Conservation (phyloP, 2,329 filamentous ascomycete genomes). For the Exophiala oligosperma region DNA sequence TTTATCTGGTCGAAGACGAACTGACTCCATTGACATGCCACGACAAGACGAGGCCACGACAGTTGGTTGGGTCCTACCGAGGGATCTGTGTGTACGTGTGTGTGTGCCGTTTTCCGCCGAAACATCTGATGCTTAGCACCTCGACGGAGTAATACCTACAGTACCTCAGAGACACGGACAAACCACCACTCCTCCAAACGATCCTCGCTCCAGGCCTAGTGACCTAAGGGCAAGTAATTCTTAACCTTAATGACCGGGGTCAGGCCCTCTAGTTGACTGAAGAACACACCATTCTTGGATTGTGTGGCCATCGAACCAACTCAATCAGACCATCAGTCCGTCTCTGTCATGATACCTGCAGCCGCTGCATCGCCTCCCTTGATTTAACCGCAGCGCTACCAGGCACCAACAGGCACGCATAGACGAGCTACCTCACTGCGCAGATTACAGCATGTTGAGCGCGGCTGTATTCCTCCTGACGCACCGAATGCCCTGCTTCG, state of each 20-base stretch:
- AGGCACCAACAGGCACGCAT: constrained; percentile 9
- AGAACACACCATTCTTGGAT: too few relatives aligned
- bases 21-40: too few relatives aligned
- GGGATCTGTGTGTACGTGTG: too few relatives aligned
- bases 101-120: too few relatives aligned
- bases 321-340: neutral
- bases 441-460: constrained; percentile 15
- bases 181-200: neutral
- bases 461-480: constrained; percentile 5
- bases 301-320: too few relatives aligned
- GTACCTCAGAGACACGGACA: neutral
- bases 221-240: too few relatives aligned
- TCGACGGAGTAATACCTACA: too few relatives aligned
- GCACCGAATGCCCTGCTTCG: neutral
- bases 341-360: constrained; percentile 2
- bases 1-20: neutral
- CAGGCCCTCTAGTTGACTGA: neutral
- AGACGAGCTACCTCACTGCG: neutral
- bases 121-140: too few relatives aligned
- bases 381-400: constrained; percentile 12
- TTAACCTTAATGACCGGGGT: neutral
- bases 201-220: neutral
- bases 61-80: too few relatives aligned
- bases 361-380: neutral
- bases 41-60: too few relatives aligned